These are phyloP conservation scores for Plantago elongata DNA, from an alignment of 257 asterid genomes.

Conservation along the genomic window DNA sequence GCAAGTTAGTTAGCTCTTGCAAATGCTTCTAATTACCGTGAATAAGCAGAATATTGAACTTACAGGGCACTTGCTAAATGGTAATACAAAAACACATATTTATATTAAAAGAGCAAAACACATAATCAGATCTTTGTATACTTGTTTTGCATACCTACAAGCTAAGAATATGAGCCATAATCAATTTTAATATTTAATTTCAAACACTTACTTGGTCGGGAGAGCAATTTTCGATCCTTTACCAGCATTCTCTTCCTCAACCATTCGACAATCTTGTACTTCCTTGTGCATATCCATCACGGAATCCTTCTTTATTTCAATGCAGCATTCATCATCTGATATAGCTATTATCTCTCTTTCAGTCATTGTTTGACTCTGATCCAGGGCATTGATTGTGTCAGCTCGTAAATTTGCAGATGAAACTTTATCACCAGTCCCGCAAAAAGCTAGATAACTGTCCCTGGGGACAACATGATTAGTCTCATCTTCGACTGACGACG, in stretches of 20 bases:
- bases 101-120: no score
- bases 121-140: no score
- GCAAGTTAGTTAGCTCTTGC: conserved; percentile 20
- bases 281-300: conserved; percentile 27
- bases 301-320: conserved; percentile 21
- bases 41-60: neutral
- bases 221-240: conserved; percentile 34
- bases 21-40: neutral
- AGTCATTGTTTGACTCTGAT: conserved; percentile 31
- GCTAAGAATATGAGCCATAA: neutral
- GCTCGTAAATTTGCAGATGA: conserved; percentile 26
- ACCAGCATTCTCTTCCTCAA: conserved; percentile 43
- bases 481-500: conserved; percentile 85
- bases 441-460: conserved; percentile 33
- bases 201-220: conserved; percentile 2
- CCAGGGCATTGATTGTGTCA: conserved; percentile 12
- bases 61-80: neutral
- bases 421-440: conserved; percentile 29
- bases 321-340: conserved; percentile 39
- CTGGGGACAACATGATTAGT: conserved; percentile 47
- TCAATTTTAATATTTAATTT: neutral
- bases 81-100: neutral
- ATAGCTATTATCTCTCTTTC: conserved; percentile 28
- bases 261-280: conserved; percentile 27
- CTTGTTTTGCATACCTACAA: no score